Conservation (phyloP, 768 basidiomycete genomes). For the Lentinula guzmanii region DNA sequence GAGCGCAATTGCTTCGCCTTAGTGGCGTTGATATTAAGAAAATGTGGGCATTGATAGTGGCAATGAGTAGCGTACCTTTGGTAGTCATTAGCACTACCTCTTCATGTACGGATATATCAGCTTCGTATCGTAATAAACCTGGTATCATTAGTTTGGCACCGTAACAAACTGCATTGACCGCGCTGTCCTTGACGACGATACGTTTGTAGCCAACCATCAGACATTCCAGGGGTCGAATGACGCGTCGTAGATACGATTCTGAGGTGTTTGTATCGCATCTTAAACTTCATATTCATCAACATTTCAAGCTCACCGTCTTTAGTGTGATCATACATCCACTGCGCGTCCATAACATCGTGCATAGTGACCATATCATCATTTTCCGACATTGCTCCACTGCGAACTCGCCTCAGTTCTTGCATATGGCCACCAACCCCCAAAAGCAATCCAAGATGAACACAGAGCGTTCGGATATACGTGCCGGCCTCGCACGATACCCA, state of each 20-base stretch:
- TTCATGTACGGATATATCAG: slow-evolving; percentile 90
- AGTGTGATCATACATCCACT: slow-evolving; percentile 97
- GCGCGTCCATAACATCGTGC: slow-evolving; percentile 99
- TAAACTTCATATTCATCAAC: background rate
- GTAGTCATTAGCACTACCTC: slow-evolving; percentile 99
- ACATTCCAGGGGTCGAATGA: slow-evolving; percentile 90
- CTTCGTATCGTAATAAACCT: slow-evolving; percentile 92
- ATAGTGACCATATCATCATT: slow-evolving; percentile 98
- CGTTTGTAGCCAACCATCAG: slow-evolving; percentile 95
- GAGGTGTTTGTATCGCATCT: background rate
- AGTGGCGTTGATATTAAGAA: slow-evolving; percentile 3
- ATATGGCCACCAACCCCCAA: slow-evolving; percentile 99
- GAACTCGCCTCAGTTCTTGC: slow-evolving; percentile 94
- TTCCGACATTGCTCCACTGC: slow-evolving; percentile 95
- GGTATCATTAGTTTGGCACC: slow-evolving; percentile 99
- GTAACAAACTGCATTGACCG: slow-evolving; percentile 98
- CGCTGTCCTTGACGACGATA: slow-evolving; percentile 98
- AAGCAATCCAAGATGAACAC: slow-evolving; percentile 92
- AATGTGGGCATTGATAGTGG: background rate
- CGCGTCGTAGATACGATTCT: slow-evolving; percentile 97
- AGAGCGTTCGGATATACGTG: slow-evolving; percentile 93
- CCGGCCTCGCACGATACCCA: slow-evolving; percentile 99
- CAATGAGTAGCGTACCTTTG: slow-evolving; percentile 53
- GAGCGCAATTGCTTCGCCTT: slow-evolving; percentile 87
- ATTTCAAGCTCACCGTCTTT: slow-evolving; percentile 72